Evolutionary conservation across 768 basidiomycete species (phyloP), one percentile per base, ranked within the genome.

Genomic region (Hygrocybe coccinea): DNA sequence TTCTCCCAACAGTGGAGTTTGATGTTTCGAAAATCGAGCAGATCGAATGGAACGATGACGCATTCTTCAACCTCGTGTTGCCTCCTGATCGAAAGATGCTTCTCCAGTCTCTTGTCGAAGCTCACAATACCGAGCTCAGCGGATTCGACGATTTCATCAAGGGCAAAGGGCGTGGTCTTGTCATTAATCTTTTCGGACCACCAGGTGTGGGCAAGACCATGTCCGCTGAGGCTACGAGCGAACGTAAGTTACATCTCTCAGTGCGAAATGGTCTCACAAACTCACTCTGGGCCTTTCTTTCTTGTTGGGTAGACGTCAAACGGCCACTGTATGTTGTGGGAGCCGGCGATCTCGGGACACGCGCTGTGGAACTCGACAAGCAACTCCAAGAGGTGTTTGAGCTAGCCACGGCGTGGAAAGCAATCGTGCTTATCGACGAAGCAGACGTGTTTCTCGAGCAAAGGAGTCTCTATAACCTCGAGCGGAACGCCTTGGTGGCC

Each of bases 381-480:
- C 67, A 72, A 1, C 71, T 83, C 8, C 74, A 78, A 59, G 67
- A 69, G 11, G 73, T 79, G 15, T 77, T 79, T 46, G 73, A 80
- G 50, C 71, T 81, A 43, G 79, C 81, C 0, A 81, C 79, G 11
- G 75, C 76, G 15, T 82, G 81, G 81, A 80, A 80, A 55, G 80
- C 80, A 0, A 80, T 82, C 43, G 76, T 82, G 1, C 67, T 82
- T 41, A 81, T 82, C 50, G 81, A 82, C 53, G 81, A 82, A 64
- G 83, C 84, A 2, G 84, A 88, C 66, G 84, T 88, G 3, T 88
- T 86, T 77, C 74, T 88, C 34, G 85, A 87, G 62, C 79, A 82
- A 64, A 79, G 85, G 5, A 81, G 81, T 3, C 69, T 85, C 36
- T 80, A 83, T 54, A 80, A 86, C 61, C 63, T 86, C 10, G 76